These are phyloP conservation scores for Pleodorina starrii DNA, from an alignment of 139 green algal species.

Conservation along the genomic window DNA sequence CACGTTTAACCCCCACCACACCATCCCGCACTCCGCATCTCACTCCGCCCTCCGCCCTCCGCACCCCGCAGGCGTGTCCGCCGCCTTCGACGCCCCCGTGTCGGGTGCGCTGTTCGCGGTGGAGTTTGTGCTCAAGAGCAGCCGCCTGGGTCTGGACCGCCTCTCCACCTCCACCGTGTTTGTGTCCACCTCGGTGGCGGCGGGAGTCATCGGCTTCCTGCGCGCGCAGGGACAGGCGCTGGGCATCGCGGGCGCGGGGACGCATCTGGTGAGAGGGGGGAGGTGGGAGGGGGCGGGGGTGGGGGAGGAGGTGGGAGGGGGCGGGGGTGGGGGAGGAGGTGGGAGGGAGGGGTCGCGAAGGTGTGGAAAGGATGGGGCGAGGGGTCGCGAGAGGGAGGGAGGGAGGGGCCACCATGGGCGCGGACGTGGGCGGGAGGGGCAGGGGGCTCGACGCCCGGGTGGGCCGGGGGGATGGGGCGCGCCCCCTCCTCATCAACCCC, in stretches of 20 bases:
- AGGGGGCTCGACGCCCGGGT: too few relatives aligned
- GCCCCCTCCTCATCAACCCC: too few relatives aligned
- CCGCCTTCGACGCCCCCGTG: slow-evolving; percentile 96
- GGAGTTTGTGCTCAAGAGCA: slow-evolving; percentile 86
- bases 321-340: background rate
- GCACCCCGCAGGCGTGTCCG: slow-evolving; percentile 86
- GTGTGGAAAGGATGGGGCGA: too few relatives aligned
- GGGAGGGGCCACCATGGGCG: too few relatives aligned
- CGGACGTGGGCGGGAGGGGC: too few relatives aligned
- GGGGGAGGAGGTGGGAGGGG: too few relatives aligned
- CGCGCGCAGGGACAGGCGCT: slow-evolving; percentile 61
- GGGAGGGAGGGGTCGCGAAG: background rate
- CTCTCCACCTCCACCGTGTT: slow-evolving; percentile 71
- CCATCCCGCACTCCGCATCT: too few relatives aligned
- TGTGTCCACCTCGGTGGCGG: slow-evolving; percentile 61
- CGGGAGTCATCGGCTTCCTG: slow-evolving; percentile 64
- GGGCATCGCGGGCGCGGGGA: slow-evolving; percentile 65
- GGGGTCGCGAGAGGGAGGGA: too few relatives aligned
- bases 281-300: background rate
- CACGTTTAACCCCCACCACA: too few relatives aligned
- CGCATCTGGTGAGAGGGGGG: slow-evolving; percentile 54
- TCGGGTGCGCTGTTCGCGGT: slow-evolving; percentile 95
- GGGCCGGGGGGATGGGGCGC: too few relatives aligned
- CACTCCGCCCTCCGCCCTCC: too few relatives aligned
- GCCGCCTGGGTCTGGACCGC: slow-evolving; percentile 67